Evolutionary conservation across 805 yeast species (phyloP).

Genomic region (Metschnikowia reukaufii): DNA sequence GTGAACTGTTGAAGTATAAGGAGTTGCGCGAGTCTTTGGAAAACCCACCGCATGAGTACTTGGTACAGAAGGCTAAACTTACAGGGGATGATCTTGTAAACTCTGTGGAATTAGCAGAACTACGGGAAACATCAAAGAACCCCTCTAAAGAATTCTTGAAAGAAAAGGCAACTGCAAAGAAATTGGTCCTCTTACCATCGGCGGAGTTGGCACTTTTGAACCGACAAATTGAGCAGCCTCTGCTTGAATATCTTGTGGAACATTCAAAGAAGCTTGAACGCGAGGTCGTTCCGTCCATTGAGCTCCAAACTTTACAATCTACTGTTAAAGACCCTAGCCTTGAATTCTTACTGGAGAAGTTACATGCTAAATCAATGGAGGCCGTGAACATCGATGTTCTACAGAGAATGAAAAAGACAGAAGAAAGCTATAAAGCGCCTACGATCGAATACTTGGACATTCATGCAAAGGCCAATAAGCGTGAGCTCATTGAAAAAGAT

Average conservation of each 20-base stretch:
- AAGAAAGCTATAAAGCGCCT: slow-evolving; percentile 1
- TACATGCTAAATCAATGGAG: slow-evolving; percentile 7
- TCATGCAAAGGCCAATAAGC: not conserved
- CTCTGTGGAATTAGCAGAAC: slow-evolving; percentile 12
- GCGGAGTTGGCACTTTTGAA: slow-evolving; percentile 11
- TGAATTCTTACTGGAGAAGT: slow-evolving; percentile 16
- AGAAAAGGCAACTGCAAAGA: slow-evolving; percentile 10
- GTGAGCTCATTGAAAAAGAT: slow-evolving; percentile 1
- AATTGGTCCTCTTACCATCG: slow-evolving; percentile 9
- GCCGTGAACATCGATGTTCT: slow-evolving; percentile 3
- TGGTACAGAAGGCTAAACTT: slow-evolving; percentile 15
- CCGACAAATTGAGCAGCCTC: slow-evolving; percentile 10
- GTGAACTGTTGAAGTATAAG: slow-evolving; percentile 16
- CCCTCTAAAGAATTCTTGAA: slow-evolving; percentile 12
- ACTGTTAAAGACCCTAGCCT: slow-evolving; percentile 10
- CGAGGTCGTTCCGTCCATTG: slow-evolving; percentile 5
- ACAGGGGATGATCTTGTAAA: slow-evolving; percentile 11
- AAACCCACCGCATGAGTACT: slow-evolving; percentile 15
- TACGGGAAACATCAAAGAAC: slow-evolving; percentile 7
- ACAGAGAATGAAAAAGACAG: not conserved
- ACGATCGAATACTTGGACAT: slow-evolving; percentile 8
- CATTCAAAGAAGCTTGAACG: slow-evolving; percentile 8
- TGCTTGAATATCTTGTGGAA: slow-evolving; percentile 13
- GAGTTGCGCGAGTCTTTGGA: slow-evolving; percentile 20
- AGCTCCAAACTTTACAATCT: slow-evolving; percentile 8